Evolutionary conservation across 129 eudicot genomes (phyloP).

Genomic region (Centella asiatica): DNA sequence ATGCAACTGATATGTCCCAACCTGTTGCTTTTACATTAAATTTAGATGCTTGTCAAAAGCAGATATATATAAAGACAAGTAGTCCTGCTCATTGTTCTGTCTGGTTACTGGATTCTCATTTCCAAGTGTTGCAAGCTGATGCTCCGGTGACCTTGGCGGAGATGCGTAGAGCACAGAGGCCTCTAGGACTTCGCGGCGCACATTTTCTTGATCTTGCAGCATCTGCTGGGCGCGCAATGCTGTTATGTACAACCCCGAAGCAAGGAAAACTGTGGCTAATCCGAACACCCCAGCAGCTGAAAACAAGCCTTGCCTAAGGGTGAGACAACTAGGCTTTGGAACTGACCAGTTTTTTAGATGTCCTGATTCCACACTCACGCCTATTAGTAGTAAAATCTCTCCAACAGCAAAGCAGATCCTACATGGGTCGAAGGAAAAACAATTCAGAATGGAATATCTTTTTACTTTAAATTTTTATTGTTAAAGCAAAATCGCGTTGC

Average conservation of each 20-base stretch:
- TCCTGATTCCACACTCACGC: too few relatives aligned
- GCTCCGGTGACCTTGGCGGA: conserved; percentile 44
- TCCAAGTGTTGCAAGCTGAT: conserved; percentile 20
- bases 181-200: conserved; percentile 36
- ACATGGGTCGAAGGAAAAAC: too few relatives aligned
- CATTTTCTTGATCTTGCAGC: conserved; percentile 33
- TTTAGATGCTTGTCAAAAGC: conserved; percentile 41
- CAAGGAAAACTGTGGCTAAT: conserved; percentile 55
- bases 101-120: conserved; percentile 32
- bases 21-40: background rate
- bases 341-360: too few relatives aligned
- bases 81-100: conserved; percentile 24
- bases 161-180: conserved; percentile 45
- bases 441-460: too few relatives aligned
- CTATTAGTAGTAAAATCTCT: too few relatives aligned
- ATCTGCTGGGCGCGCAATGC: conserved; percentile 52
- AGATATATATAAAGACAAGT: conserved; percentile 29
- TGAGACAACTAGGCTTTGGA: too few relatives aligned
- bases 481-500: too few relatives aligned
- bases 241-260: conserved; percentile 58
- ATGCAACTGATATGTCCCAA: background rate
- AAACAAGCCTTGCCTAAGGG: conserved; percentile 75
- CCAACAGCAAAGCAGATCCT: too few relatives aligned
- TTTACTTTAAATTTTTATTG: too few relatives aligned
- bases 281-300: conserved; percentile 68